phyloP scores from a whole-genome alignment of 306 rosid genomes.

The Lithocarpus polystachyus region DNA sequence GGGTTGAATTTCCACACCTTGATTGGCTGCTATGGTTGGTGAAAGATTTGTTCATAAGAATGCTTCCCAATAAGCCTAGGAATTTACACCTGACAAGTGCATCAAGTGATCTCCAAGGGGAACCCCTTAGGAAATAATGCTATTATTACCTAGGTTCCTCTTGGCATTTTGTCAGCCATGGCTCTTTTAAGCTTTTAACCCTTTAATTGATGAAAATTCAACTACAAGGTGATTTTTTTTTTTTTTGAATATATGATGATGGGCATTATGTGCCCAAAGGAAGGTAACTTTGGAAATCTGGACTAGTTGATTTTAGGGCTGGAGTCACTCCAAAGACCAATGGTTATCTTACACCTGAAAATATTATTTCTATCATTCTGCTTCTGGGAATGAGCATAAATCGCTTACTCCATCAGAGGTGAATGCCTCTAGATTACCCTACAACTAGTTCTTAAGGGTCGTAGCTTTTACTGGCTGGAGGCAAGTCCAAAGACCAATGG shows the following conservation, averaged over 20 bases:
- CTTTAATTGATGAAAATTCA: not conserved
- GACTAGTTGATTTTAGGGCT: not conserved
- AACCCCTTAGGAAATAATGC: not conserved
- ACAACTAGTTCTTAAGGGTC: too few relatives aligned
- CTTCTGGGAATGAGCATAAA: not conserved
- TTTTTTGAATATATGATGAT: not conserved
- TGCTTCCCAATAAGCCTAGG: not conserved
- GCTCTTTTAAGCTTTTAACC: not conserved
- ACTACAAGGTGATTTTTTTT: not conserved
- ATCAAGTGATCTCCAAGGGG: not conserved
- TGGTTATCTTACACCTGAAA: not conserved
- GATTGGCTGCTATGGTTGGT: not conserved
- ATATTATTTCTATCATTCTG: not conserved
- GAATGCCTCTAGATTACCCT: too few relatives aligned
- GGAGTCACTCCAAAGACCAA: not conserved
- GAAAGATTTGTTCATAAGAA: not conserved
- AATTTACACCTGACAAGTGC: not conserved
- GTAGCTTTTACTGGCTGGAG: too few relatives aligned
- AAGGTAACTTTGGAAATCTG: not conserved
- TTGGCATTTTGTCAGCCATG: not conserved
- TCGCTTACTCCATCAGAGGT: too few relatives aligned
- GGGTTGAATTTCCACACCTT: not conserved
- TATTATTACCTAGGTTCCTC: not conserved
- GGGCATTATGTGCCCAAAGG: not conserved
- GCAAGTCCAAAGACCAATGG: not conserved